Conservation (phyloP, 495 filamentous ascomycete species). For the Talaromyces thailandensis region DNA sequence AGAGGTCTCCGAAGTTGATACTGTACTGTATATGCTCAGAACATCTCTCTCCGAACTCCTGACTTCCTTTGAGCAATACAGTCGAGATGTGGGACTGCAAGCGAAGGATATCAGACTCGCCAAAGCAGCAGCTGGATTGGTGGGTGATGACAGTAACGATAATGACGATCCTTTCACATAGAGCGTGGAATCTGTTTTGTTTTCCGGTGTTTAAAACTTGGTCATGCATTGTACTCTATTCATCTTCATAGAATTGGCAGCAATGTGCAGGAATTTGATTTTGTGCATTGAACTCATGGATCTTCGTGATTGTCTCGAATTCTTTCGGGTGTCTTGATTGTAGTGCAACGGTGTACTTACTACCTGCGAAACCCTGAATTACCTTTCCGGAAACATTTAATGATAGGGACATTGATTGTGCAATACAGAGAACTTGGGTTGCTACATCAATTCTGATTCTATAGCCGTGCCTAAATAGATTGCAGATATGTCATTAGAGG, state of each 20-base stretch:
- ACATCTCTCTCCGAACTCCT: conserved; percentile 53
- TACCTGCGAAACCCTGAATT: not conserved
- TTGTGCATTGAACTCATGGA: not conserved
- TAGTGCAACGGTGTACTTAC: not conserved
- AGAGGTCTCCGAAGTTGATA: conserved; percentile 49
- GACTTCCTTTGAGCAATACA: conserved; percentile 59
- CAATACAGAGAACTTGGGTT: not conserved
- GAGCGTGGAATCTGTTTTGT: not conserved
- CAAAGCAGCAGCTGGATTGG: conserved; percentile 46
- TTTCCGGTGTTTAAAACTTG: not conserved
- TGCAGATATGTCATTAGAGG: not conserved
- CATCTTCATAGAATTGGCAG: not conserved
- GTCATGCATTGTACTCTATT: conserved; percentile 3
- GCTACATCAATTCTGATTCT: not conserved
- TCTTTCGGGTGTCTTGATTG: not conserved
- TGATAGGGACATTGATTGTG: not conserved
- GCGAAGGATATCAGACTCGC: conserved; percentile 60
- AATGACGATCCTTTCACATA: conserved; percentile 1
- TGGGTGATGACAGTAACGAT: conserved; percentile 1
- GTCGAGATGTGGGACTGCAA: conserved; percentile 53
- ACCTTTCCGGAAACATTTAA: not conserved
- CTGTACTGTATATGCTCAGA: conserved; percentile 49
- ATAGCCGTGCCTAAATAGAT: no score
- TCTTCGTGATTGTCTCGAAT: not conserved
- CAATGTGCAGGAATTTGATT: not conserved